A percentile compares a stretch with the other conserved stretches of the same genome.
Conservation (phyloP, 768 basidiomycete species). For the Omphalotus guepiniiformis region DNA sequence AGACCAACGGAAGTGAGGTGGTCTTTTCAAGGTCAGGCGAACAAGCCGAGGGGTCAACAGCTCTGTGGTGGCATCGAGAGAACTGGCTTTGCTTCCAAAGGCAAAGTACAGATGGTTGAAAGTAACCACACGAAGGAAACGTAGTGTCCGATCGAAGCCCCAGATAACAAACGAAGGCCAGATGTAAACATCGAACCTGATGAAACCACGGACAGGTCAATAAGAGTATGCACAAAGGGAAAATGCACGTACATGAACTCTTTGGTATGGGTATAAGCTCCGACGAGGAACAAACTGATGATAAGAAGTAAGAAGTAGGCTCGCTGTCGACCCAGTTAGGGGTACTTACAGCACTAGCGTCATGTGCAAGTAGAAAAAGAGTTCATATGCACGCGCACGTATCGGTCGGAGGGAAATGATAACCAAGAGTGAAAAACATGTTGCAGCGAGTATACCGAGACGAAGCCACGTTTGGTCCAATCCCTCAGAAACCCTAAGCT, state of each 20-base stretch:
- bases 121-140: slow-evolving; percentile 30
- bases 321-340: not conserved
- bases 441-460: slow-evolving; percentile 28
- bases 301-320: not conserved
- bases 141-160: slow-evolving; percentile 38
- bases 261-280: slow-evolving; percentile 26
- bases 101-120: slow-evolving; percentile 34
- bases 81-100: slow-evolving; percentile 17
- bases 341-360: slow-evolving; percentile 31
- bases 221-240: not conserved
- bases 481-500: slow-evolving; percentile 2
- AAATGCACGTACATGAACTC: slow-evolving; percentile 1
- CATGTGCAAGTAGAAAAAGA: slow-evolving; percentile 39
- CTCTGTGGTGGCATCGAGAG: slow-evolving; percentile 28
- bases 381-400: slow-evolving; percentile 32
- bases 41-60: slow-evolving; percentile 34
- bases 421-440: slow-evolving; percentile 26
- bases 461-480: slow-evolving; percentile 20
- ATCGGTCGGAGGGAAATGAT: slow-evolving; percentile 34
- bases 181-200: slow-evolving; percentile 26
- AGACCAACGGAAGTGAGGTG: slow-evolving; percentile 39
- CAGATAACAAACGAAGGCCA: slow-evolving; percentile 38
- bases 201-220: not conserved
- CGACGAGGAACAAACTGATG: slow-evolving; percentile 26
- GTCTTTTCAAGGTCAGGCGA: slow-evolving; percentile 36